phyloP scores from a whole-genome alignment of 2,329 filamentous ascomycete species.

The Elsinoe perseae region DNA sequence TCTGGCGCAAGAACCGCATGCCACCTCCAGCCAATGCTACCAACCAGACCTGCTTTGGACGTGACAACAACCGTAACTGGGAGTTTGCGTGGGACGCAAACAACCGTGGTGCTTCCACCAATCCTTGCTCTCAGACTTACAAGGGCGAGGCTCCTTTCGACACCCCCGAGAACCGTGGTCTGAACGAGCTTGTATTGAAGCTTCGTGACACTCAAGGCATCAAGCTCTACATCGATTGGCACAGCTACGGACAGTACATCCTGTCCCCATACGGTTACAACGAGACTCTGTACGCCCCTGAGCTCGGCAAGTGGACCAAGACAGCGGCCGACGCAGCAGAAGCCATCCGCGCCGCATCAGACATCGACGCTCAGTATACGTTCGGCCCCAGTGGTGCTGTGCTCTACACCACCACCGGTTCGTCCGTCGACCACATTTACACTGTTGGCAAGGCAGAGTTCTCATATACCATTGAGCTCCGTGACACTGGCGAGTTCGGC shows the following conservation, averaged over 20 bases:
- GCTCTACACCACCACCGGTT: slow-evolving; percentile 52
- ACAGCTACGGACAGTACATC: slow-evolving; percentile 56
- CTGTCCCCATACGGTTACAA: slow-evolving; percentile 54
- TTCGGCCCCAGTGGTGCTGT: slow-evolving; percentile 39
- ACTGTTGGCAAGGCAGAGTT: slow-evolving; percentile 38
- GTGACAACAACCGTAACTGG: slow-evolving; percentile 53
- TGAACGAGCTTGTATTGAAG: slow-evolving; percentile 42
- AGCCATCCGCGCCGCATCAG: slow-evolving; percentile 38
- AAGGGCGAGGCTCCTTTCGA: slow-evolving; percentile 34
- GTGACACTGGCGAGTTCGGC: slow-evolving; percentile 42
- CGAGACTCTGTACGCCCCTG: slow-evolving; percentile 43
- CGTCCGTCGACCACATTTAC: slow-evolving; percentile 39
- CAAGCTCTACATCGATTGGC: slow-evolving; percentile 45
- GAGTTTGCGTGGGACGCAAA: slow-evolving; percentile 33
- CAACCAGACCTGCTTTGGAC: slow-evolving; percentile 16
- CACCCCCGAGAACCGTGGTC: slow-evolving; percentile 45
- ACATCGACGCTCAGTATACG: slow-evolving; percentile 32
- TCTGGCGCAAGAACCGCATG: slow-evolving; percentile 57
- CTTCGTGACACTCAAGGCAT: slow-evolving; percentile 44
- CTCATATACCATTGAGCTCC: slow-evolving; percentile 44
- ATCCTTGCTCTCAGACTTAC: slow-evolving; percentile 45
- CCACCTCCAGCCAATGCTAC: slow-evolving; percentile 24
- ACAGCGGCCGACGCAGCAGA: slow-evolving; percentile 48
- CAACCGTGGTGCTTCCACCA: slow-evolving; percentile 30
- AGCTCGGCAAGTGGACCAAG: slow-evolving; percentile 45